Evolutionary conservation across 148 eudicot genomes (phyloP), one percentile per base, ranked within the genome.

Genomic region (Cornus suecica): DNA sequence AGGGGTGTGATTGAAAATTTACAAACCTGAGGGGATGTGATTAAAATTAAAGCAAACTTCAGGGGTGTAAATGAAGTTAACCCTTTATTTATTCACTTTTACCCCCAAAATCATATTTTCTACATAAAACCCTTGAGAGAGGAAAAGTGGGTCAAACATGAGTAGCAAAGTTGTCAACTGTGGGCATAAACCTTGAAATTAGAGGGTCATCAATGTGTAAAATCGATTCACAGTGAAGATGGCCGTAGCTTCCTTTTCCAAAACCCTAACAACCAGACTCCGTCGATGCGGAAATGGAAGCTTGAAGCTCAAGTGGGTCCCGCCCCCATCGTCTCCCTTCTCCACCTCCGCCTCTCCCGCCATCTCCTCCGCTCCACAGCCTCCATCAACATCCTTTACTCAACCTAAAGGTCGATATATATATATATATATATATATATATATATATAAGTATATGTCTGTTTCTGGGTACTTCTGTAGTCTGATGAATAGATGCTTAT

Each of bases 371-470:
- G 48, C 76, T 65, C 76, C 85, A 66, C 78, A 74, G 0, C 62
- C 84, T 70, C 73, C 70, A 24, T 66, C 76, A 14, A 6, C 66
- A 66, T 73, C 80, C 18, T 77, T 82, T 73, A 73, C 77, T 67
- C 80, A 75, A 48, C 61, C 82, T 68, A 88, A 80, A 86, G 96
- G 96, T 90, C 41, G 2, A 15, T 29, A n/a, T n/a, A n/a, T n/a
- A n/a, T n/a, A n/a, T n/a, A n/a, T n/a, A n/a, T n/a, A n/a, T 60
- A 3, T 27, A 26, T 24, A 67, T 8, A 34, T 10, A 13, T 0
- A 28, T 41, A 26, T 37, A 2, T 15, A 14, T 41, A 6, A 68
- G 48, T 68, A 25, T 18, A 26, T 26, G 20, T 23, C 27, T 48
- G 60, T 1, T 29, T 16, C 25, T 48, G 25, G 60, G 58, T 29